phyloP scores from a whole-genome alignment of 129 eudicot genomes.

The Gnaphalium uliginosum region DNA sequence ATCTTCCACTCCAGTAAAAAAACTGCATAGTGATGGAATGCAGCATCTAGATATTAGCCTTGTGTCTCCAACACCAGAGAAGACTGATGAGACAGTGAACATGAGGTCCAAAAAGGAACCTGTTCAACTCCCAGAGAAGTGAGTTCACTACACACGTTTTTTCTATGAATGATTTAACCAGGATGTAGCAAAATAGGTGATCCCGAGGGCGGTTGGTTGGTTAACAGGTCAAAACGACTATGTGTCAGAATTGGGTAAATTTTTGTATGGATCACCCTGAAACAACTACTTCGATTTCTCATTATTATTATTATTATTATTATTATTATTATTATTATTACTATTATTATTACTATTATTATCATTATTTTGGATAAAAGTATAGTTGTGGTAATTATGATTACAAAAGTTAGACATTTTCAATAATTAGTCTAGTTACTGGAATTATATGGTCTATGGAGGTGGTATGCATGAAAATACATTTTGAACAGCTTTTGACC shows the following conservation, averaged over 20 bases:
- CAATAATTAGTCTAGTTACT: not conserved
- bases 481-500: not conserved
- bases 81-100: slow-evolving; percentile 45
- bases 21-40: slow-evolving; percentile 20
- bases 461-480: not conserved
- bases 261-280: not conserved
- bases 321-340: too few relatives aligned
- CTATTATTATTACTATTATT: too few relatives aligned
- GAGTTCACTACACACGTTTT: slow-evolving; percentile 23
- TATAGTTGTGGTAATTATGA: not conserved
- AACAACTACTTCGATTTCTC: not conserved
- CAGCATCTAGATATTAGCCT: slow-evolving; percentile 33
- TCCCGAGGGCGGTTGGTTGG: not conserved
- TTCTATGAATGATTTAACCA: not conserved
- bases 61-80: slow-evolving; percentile 60
- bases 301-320: too few relatives aligned
- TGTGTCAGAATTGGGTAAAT: not conserved
- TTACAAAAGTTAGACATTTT: not conserved
- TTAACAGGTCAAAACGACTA: not conserved
- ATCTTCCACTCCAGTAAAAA: slow-evolving; percentile 30
- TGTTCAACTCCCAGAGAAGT: slow-evolving; percentile 69
- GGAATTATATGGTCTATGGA: not conserved
- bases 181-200: not conserved
- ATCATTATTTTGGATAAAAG: too few relatives aligned
- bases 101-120: slow-evolving; percentile 38